Base-by-base conservation (phyloP, 2,329 filamentous ascomycete species). In the Cordyceps cicadae region DNA sequence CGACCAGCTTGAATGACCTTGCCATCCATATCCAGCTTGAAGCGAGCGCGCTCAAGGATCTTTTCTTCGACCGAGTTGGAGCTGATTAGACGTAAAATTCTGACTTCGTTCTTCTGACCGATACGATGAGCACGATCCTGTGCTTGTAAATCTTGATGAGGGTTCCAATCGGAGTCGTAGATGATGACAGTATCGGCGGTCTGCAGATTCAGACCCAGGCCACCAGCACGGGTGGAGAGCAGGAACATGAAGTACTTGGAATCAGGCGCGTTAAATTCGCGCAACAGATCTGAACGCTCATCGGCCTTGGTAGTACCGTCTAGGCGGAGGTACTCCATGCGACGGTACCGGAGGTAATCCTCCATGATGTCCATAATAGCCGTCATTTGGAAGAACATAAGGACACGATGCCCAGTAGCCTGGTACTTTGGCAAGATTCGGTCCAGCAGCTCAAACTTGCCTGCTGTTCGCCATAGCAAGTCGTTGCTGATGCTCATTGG, bases 291-390 rank as follows among this genome's bases (percentile, higher is more conserved):
- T 1, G 92, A 97, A 66, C 94, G 90, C 75, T 99, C 94, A 70
- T 99, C 94, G 1, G 94, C 92, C 74, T 99, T 99, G 51, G 94
- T 99, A 0, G 92, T 94, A 78, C 94, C 94, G 70, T 99, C 94
- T 62, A 99, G 81, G 72, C 94, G 92, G 66, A 99, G 81, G 72
- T 96, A 99, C 69, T 89, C 82, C 66, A 96, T 81, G 52, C 87
- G 88, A 65, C 90, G 85, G 70, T 91, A 88, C 3, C 93, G 88
- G 64, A 99, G 76, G 73, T 96, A 99, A 72, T 99, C 94, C 69
- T 99, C 94, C 94, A 99, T 97, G 70, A 99, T 99, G 76, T 99
- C 96, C 94, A 99, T 99, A 72, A 99, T 99, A 64, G 96, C 92
- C 4, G 94, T 99, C 94, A 99, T 99, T 74, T 99, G 94, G 82